Conservation (phyloP, 2,329 filamentous ascomycete species). For the Fusarium setosum region DNA sequence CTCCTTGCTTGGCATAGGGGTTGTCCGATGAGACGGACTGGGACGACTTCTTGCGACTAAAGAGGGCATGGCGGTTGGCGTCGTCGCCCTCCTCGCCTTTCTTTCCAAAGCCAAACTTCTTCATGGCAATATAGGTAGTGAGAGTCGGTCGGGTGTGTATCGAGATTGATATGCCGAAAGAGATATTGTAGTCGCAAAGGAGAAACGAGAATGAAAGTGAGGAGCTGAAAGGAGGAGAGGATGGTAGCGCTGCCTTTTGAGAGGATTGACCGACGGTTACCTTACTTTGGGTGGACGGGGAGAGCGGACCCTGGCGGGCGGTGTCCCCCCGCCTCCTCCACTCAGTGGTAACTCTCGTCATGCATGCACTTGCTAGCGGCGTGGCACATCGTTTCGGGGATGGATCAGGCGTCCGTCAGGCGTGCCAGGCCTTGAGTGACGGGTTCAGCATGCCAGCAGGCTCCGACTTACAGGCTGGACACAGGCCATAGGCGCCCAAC, state of each 20-base stretch:
- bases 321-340: constrained; percentile 32
- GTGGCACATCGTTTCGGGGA: constrained; percentile 35
- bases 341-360: constrained; percentile 12
- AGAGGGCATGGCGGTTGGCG: constrained; percentile 61
- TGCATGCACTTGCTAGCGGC: constrained; percentile 20
- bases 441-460: constrained; percentile 15
- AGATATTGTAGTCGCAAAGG: constrained; percentile 2
- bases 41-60: constrained; percentile 64
- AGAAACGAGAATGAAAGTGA: constrained; percentile 6
- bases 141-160: background rate
- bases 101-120: constrained; percentile 70
- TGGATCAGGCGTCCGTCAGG: constrained; percentile 35
- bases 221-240: constrained; percentile 30
- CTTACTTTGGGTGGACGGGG: constrained; percentile 27
- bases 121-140: constrained; percentile 59
- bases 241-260: constrained; percentile 35
- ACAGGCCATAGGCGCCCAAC: constrained; percentile 33
- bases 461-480: constrained; percentile 16
- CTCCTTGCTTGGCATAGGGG: constrained; percentile 67
- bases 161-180: background rate
- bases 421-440: constrained; percentile 28
- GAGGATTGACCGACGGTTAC: constrained; percentile 20
- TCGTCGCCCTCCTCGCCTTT: constrained; percentile 64
- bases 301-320: constrained; percentile 38
- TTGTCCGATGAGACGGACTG: constrained; percentile 61